These are phyloP conservation scores for Metahyphopichia silvanorum DNA, from an alignment of 805 yeast species.

Conservation along the genomic window DNA sequence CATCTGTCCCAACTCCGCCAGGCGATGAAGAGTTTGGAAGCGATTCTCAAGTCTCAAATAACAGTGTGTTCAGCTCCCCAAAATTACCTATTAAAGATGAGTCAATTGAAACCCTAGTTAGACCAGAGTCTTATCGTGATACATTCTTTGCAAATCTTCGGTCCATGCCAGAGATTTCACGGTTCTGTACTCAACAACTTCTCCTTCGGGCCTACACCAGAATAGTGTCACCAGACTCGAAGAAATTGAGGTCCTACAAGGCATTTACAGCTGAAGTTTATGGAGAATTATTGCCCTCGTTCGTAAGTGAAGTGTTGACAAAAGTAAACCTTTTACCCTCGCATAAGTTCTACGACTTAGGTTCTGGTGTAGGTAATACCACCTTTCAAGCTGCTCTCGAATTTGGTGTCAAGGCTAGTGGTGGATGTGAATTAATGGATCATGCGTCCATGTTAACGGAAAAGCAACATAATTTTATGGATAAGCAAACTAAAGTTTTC, in stretches of 20 bases:
- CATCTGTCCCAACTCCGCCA: slow-evolving; percentile 1
- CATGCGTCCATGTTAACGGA: slow-evolving; percentile 71
- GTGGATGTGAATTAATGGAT: slow-evolving; percentile 88
- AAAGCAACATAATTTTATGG: slow-evolving; percentile 56
- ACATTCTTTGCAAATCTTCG: slow-evolving; percentile 19
- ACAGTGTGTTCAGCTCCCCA: no score
- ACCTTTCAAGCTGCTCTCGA: slow-evolving; percentile 86
- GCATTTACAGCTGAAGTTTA: slow-evolving; percentile 90
- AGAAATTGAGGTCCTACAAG: slow-evolving; percentile 62
- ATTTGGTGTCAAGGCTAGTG: slow-evolving; percentile 69
- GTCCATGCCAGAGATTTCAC: slow-evolving; percentile 20
- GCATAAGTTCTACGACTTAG: slow-evolving; percentile 77
- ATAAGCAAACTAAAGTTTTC: slow-evolving; percentile 53
- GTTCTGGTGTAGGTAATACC: slow-evolving; percentile 94
- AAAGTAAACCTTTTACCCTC: slow-evolving; percentile 56
- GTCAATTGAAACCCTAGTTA: no score
- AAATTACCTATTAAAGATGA: no score
- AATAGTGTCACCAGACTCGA: slow-evolving; percentile 71
- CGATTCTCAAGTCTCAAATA: neutral
- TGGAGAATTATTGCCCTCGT: slow-evolving; percentile 83
- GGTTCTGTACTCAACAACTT: slow-evolving; percentile 59
- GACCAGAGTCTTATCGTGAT: slow-evolving; percentile 17
- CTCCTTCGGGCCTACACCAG: slow-evolving; percentile 72
- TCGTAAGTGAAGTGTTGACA: slow-evolving; percentile 57
- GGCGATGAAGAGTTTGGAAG: neutral